Conservation (phyloP, 495 filamentous ascomycete genomes). For the Hypoxylon perforatum region DNA sequence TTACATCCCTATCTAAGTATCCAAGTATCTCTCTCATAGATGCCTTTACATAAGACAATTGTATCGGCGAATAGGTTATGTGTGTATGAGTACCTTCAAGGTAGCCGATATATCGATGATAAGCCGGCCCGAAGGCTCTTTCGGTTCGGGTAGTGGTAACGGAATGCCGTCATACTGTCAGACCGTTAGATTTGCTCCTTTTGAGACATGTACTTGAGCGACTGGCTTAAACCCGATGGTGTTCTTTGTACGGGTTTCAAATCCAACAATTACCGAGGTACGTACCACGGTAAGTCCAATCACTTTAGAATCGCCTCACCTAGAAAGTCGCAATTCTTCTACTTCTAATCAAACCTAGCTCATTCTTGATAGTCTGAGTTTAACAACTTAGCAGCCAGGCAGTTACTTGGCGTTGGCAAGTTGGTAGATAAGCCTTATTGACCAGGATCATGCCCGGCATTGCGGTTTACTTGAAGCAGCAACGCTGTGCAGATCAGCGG, state of each 20-base stretch:
- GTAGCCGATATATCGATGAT: constrained; percentile 6
- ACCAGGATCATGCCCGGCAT: constrained; percentile 16
- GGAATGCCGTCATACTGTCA: constrained; percentile 19
- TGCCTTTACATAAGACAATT: too few species aligned
- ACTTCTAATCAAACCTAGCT: neutral
- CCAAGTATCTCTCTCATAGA: too few species aligned
- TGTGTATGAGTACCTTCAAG: too few species aligned
- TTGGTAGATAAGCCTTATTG: too few species aligned
- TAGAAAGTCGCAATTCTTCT: neutral
- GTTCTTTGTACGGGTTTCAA: neutral
- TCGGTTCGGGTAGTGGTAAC: constrained; percentile 20
- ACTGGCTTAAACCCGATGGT: constrained; percentile 19
- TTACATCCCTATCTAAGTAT: neutral
- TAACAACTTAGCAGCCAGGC: neutral
- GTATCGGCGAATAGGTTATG: too few species aligned
- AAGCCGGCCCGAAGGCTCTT: neutral
- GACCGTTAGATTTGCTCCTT: constrained; percentile 16
- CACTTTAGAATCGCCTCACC: neutral
- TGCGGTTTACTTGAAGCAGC: constrained; percentile 29
- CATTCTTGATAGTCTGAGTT: neutral
- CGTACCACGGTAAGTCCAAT: neutral
- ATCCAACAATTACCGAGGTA: too few species aligned
- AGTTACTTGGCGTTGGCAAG: neutral
- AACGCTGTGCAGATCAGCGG: constrained; percentile 31
- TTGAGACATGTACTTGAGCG: constrained; percentile 25